Evolutionary conservation across 148 eudicot genomes (phyloP).

Genomic region (Chenopodium album): DNA sequence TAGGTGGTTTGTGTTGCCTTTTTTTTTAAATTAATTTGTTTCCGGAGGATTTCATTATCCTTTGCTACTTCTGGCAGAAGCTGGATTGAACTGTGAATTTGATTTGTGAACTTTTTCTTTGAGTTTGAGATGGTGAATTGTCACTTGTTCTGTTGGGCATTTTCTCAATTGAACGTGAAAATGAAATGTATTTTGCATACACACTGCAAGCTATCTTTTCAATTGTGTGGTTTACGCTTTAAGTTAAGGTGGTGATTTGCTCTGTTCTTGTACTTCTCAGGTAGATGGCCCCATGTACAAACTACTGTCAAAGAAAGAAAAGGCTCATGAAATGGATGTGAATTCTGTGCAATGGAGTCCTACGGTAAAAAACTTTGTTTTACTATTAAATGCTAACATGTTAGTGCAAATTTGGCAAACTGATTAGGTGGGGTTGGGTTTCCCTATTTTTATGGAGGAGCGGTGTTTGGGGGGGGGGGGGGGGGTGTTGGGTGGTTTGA

Average conservation of each 20-base stretch:
- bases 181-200: background rate
- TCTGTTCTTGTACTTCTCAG: slow-evolving; percentile 29
- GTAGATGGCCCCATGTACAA: slow-evolving; percentile 50
- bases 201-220: background rate
- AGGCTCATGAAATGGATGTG: slow-evolving; percentile 69
- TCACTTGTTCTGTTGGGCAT: background rate
- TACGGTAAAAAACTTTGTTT: slow-evolving; percentile 33
- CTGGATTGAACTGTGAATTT: background rate
- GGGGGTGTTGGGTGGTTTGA: background rate
- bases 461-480: no score
- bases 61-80: background rate
- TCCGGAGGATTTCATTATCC: background rate
- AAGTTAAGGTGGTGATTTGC: slow-evolving; percentile 14
- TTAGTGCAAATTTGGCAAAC: background rate
- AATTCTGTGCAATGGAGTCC: slow-evolving; percentile 65
- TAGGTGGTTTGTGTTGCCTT: background rate
- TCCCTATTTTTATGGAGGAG: background rate
- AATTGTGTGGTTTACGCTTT: background rate
- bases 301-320: slow-evolving; percentile 51
- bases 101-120: background rate
- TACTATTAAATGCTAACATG: background rate
- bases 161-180: background rate
- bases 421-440: background rate
- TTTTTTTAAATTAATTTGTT: background rate
- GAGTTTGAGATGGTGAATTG: background rate